phyloP scores from a whole-genome alignment of 805 yeast genomes.

The Saccharomycopsis babjevae region DNA sequence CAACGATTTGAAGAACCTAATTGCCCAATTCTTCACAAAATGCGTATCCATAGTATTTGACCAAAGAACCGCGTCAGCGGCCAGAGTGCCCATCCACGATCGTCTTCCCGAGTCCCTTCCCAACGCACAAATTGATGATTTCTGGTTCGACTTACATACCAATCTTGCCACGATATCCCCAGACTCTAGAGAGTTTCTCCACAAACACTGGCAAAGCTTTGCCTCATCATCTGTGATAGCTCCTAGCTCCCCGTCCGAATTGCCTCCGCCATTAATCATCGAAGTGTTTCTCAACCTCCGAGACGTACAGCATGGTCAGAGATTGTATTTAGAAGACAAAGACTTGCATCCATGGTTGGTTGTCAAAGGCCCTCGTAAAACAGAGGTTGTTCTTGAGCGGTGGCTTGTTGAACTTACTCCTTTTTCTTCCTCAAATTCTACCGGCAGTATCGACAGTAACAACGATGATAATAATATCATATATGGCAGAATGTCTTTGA shows the following conservation, averaged over 20 bases:
- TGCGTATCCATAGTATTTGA: not conserved
- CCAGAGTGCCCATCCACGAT: not conserved
- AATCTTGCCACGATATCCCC: not conserved
- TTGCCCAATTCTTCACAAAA: not conserved
- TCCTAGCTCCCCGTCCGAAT: slow-evolving; percentile 1
- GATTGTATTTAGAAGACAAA: slow-evolving; percentile 48
- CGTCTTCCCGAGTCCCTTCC: not conserved
- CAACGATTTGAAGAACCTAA: not conserved
- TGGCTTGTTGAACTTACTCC: slow-evolving; percentile 70
- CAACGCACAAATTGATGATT: not conserved
- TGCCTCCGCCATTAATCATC: slow-evolving; percentile 65
- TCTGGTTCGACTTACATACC: not conserved
- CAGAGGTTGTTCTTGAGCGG: slow-evolving; percentile 86
- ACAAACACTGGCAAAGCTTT: not conserved
- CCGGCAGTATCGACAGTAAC: slow-evolving; percentile 16
- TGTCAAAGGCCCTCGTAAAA: slow-evolving; percentile 50
- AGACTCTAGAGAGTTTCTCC: not conserved
- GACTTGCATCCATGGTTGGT: slow-evolving; percentile 46
- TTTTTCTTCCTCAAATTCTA: slow-evolving; percentile 29
- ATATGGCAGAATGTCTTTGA: slow-evolving; percentile 62
- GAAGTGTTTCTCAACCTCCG: slow-evolving; percentile 73
- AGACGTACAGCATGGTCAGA: slow-evolving; percentile 43
- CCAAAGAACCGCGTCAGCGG: not conserved
- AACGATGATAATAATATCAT: slow-evolving; percentile 26
- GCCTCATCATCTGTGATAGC: not conserved